Evolutionary conservation across 257 asterid genomes (phyloP), one percentile per base, ranked within the genome.

Genomic region (Plectranthus barbatus): DNA sequence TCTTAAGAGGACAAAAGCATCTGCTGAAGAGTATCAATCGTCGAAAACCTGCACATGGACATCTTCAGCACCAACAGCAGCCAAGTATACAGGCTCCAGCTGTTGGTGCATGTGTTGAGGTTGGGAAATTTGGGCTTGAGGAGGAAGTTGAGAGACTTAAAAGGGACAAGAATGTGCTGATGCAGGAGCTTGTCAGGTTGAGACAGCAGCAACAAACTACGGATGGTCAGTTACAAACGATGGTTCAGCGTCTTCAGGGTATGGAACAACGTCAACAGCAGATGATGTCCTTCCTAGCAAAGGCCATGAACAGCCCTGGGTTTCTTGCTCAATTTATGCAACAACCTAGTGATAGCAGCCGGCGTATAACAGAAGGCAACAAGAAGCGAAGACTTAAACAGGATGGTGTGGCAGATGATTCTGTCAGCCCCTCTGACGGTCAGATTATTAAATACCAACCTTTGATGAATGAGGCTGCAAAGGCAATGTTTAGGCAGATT

Each of bases 261-360:
- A 91, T 91, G 97, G 97, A 91, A 66, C 97, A 84, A 62, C 82
- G 96, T 46, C 97, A 91, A 59, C 96, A 87, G 62, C 96, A 87
- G 68, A 87, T 91, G 95, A 91, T 91, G 96, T 82, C 95, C 5
- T 91, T 91, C 77, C 79, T 91, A 15, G 95, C 96, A 12, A 91
- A 91, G 59, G 96, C 96, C 1, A 91, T 91, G 26, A 91, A 91
- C 75, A 87, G 91, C 70, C 96, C 97, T 48, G 94, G 89, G 37
- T 87, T 91, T 76, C 84, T 87, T 46, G 85, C 94, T 19, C 95
- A 87, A 64, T 85, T 87, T 61, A 84, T 91, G 69, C 96, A 81
- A 54, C 96, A 87, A 73, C 95, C 87, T 56, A 87, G 68, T 64
- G 93, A 91, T 48, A 73, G 83, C 75, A 71, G 37, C 66, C 69